Percentiles rank a stretch among this genome's conserved stretches.
phyloP scores from a whole-genome alignment of 225 moss, liverwort and hornwort genomes.

The Asterella californica region DNA sequence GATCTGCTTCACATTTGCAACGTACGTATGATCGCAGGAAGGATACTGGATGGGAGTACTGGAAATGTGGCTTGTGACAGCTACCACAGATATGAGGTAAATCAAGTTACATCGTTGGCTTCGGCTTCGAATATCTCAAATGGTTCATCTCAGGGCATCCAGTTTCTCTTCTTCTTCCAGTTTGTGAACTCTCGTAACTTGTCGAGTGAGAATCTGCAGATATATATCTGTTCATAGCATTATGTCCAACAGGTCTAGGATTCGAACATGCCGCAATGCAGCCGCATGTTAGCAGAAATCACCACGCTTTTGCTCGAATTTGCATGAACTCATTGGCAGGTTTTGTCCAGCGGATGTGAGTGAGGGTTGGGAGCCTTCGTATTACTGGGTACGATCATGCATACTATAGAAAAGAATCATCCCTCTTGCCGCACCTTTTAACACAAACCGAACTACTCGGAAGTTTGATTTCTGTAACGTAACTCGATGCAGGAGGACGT shows the following conservation, averaged over 20 bases:
- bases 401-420: no score
- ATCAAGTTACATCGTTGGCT: conserved; percentile 32
- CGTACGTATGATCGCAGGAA: conserved; percentile 30
- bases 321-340: neutral
- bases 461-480: no score
- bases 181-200: neutral
- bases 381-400: neutral
- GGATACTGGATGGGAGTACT: conserved; percentile 40
- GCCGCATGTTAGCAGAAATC: no score
- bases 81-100: conserved; percentile 52
- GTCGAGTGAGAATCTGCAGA: neutral
- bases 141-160: neutral
- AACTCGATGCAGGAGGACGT: conserved; percentile 50
- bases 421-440: no score
- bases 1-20: neutral
- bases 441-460: no score
- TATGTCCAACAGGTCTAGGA: neutral
- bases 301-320: neutral
- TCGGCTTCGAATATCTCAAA: neutral
- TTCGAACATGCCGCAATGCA: neutral
- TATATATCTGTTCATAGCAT: neutral
- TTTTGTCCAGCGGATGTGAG: neutral
- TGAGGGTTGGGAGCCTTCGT: neutral
- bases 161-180: neutral
- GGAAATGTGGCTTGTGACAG: no score